phyloP scores from a whole-genome alignment of 2,329 filamentous ascomycete species.

The Thermoascus crustaceus region DNA sequence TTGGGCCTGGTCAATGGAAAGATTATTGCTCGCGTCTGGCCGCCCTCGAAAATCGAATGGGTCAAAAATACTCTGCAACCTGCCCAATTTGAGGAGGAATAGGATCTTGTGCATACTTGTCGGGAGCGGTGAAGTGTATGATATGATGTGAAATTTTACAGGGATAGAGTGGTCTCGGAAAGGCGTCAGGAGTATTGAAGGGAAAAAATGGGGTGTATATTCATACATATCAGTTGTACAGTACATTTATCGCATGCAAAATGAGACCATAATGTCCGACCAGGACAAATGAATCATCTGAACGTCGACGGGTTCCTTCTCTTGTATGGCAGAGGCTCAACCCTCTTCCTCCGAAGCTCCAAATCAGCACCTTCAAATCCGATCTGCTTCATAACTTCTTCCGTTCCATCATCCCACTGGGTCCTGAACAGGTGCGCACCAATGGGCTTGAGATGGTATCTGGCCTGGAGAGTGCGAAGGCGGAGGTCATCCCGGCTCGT shows the following conservation, averaged over 20 bases:
- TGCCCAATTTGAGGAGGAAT: constrained; percentile 16
- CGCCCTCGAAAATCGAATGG: constrained; percentile 27
- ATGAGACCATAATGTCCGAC: constrained; percentile 6
- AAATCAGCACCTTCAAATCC: constrained; percentile 68
- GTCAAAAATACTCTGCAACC: constrained; percentile 30
- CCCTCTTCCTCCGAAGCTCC: constrained; percentile 74
- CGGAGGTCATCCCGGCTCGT: constrained; percentile 59
- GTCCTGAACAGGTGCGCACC: constrained; percentile 83
- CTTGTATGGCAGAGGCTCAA: constrained; percentile 60
- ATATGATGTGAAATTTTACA: neutral
- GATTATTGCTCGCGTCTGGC: constrained; percentile 50
- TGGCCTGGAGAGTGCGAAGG: constrained; percentile 64
- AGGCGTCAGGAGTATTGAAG: constrained; percentile 2
- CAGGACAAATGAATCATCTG: constrained; percentile 23
- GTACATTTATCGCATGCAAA: constrained; percentile 23
- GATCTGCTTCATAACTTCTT: constrained; percentile 75
- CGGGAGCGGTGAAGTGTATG: neutral
- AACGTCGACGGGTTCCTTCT: constrained; percentile 45
- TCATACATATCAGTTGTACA: constrained; percentile 38
- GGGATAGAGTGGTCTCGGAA: neutral
- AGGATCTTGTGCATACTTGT: constrained; percentile 3
- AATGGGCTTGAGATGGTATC: constrained; percentile 61
- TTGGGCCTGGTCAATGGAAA: constrained; percentile 79
- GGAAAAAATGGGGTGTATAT: constrained; percentile 25
- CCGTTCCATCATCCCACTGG: constrained; percentile 80